Conservation (phyloP, 2,329 filamentous ascomycete species). For the Arthrocladium fulminans region DNA sequence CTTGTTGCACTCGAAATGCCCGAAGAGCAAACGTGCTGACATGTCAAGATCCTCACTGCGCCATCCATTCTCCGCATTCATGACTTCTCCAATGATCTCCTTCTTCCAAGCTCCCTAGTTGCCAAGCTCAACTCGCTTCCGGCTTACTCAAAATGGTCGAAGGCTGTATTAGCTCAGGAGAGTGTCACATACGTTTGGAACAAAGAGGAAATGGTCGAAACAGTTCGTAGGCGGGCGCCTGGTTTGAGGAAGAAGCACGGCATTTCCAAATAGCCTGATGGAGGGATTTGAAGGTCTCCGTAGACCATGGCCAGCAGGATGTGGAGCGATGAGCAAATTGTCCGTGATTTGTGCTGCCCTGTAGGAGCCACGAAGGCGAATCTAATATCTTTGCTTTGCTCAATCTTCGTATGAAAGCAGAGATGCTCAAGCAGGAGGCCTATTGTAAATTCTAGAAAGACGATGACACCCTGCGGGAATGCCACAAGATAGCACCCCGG, state of each 20-base stretch:
- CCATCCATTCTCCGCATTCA: constrained; percentile 59
- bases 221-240: constrained; percentile 19
- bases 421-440: no score
- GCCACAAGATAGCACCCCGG: no score
- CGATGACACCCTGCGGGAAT: no score
- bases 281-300: not conserved
- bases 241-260: constrained; percentile 34
- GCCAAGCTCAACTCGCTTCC: constrained; percentile 42
- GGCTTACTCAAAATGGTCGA: constrained; percentile 59
- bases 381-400: no score
- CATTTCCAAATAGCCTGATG: constrained; percentile 5
- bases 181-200: constrained; percentile 59
- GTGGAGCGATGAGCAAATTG: no score
- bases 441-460: no score
- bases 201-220: constrained; percentile 40
- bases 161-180: constrained; percentile 50
- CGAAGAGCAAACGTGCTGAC: not conserved
- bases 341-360: no score
- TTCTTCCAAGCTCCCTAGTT: constrained; percentile 38
- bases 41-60: constrained; percentile 49
- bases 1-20: not conserved
- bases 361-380: no score
- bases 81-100: constrained; percentile 43
- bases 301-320: no score
- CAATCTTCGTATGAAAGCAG: no score